These are phyloP conservation scores for Sclerotinia sclerotiorum DNA, from an alignment of 2,329 filamentous ascomycete species.

Conservation along the genomic window DNA sequence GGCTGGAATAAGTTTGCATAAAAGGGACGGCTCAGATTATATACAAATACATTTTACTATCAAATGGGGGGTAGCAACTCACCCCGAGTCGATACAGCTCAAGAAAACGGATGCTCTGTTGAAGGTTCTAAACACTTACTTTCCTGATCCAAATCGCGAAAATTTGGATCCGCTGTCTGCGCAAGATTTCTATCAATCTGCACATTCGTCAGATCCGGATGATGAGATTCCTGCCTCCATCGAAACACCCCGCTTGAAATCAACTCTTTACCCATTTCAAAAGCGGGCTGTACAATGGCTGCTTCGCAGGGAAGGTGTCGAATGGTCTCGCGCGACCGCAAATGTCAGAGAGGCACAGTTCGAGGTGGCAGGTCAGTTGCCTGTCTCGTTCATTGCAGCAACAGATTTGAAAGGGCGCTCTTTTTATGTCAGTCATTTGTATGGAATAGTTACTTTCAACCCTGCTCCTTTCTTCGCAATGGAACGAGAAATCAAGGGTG, in stretches of 20 bases:
- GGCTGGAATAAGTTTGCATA: conserved; percentile 31
- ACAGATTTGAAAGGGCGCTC: conserved; percentile 48
- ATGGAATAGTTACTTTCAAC: conserved; percentile 58
- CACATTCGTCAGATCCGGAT: conserved; percentile 57
- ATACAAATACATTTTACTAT: conserved; percentile 35
- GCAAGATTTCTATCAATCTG: conserved; percentile 67
- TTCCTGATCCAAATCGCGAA: conserved; percentile 32
- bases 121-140: conserved; percentile 37
- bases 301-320: conserved; percentile 62
- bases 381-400: conserved; percentile 46
- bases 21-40: conserved; percentile 29
- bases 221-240: conserved; percentile 45
- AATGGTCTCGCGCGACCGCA: conserved; percentile 43
- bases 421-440: conserved; percentile 62
- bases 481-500: conserved; percentile 49
- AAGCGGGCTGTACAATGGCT: conserved; percentile 70
- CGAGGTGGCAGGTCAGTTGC: conserved; percentile 20
- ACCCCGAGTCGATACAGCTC: conserved; percentile 29
- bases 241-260: conserved; percentile 47
- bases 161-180: conserved; percentile 45
- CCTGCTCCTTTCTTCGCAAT: conserved; percentile 45
- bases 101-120: conserved; percentile 29
- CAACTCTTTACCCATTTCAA: conserved; percentile 70
- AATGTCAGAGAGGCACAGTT: conserved; percentile 13
- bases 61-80: conserved; percentile 39